Conservation (phyloP, 345 rosid species). For the Arabis alpina region DNA sequence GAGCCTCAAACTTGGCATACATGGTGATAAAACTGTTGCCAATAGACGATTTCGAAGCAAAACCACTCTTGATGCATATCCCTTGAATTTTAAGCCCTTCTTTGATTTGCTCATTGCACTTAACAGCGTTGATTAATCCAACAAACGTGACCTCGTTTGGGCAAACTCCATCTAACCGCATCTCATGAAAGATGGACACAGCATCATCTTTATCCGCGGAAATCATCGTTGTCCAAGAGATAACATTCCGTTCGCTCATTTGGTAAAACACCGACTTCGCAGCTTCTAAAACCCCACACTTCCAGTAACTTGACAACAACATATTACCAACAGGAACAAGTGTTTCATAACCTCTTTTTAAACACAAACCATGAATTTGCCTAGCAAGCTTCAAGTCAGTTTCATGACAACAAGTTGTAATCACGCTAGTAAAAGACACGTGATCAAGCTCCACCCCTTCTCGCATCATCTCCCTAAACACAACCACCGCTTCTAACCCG, state of each 20-base stretch:
- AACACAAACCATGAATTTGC: slow-evolving; percentile 76
- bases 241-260: slow-evolving; percentile 71
- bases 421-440: slow-evolving; percentile 76
- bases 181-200: slow-evolving; percentile 57
- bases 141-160: slow-evolving; percentile 85
- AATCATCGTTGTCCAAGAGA: slow-evolving; percentile 90
- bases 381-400: slow-evolving; percentile 62
- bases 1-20: slow-evolving; percentile 74
- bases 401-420: slow-evolving; percentile 78
- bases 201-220: slow-evolving; percentile 59
- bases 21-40: slow-evolving; percentile 79
- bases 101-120: slow-evolving; percentile 47
- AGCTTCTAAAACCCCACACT: slow-evolving; percentile 60
- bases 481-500: slow-evolving; percentile 59
- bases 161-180: slow-evolving; percentile 69
- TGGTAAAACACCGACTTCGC: slow-evolving; percentile 57
- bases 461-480: slow-evolving; percentile 65
- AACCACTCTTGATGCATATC: slow-evolving; percentile 57
- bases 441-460: slow-evolving; percentile 76
- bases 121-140: slow-evolving; percentile 63
- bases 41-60: slow-evolving; percentile 57
- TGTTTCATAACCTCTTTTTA: slow-evolving; percentile 66
- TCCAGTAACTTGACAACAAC: slow-evolving; percentile 75
- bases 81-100: slow-evolving; percentile 72
- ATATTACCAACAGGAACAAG: slow-evolving; percentile 69